phyloP scores from a whole-genome alignment of 768 basidiomycete genomes.

The Crucibulum laeve region DNA sequence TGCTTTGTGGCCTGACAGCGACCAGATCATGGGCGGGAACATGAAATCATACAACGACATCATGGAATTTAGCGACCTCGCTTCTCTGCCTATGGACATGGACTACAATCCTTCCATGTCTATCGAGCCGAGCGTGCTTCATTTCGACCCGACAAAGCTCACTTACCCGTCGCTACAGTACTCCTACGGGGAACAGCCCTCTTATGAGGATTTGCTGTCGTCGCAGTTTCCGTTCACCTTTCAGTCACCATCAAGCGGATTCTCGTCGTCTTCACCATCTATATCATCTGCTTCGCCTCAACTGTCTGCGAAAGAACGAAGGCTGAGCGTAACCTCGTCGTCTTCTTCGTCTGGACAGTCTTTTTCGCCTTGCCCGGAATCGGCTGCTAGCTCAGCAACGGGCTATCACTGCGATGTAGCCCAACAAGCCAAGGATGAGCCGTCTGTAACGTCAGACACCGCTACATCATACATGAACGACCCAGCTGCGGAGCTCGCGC shows the following conservation, averaged over 20 bases:
- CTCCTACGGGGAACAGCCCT: no score
- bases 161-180: slow-evolving; percentile 1
- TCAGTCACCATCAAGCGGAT: slow-evolving; percentile 16
- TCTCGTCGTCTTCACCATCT: slow-evolving; percentile 17
- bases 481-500: slow-evolving; percentile 39
- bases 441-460: slow-evolving; percentile 8
- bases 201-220: slow-evolving; percentile 16
- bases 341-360: slow-evolving; percentile 54
- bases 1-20: slow-evolving; percentile 40
- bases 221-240: slow-evolving; percentile 38
- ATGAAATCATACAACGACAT: slow-evolving; percentile 33
- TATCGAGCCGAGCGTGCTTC: slow-evolving; percentile 62
- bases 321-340: slow-evolving; percentile 52
- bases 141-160: slow-evolving; percentile 34
- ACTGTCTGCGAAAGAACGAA: slow-evolving; percentile 26
- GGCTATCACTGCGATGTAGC: slow-evolving; percentile 18
- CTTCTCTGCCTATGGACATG: slow-evolving; percentile 47
- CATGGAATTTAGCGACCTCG: slow-evolving; percentile 38
- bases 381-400: slow-evolving; percentile 19
- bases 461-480: slow-evolving; percentile 15
- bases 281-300: slow-evolving; percentile 18
- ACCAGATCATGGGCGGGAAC: slow-evolving; percentile 13
- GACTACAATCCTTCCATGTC: slow-evolving; percentile 56
- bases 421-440: slow-evolving; percentile 17
- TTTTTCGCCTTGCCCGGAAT: slow-evolving; percentile 44